These are phyloP conservation scores for Exutisphaerella laricina DNA, from an alignment of 2,329 filamentous ascomycete species.

Conservation along the genomic window DNA sequence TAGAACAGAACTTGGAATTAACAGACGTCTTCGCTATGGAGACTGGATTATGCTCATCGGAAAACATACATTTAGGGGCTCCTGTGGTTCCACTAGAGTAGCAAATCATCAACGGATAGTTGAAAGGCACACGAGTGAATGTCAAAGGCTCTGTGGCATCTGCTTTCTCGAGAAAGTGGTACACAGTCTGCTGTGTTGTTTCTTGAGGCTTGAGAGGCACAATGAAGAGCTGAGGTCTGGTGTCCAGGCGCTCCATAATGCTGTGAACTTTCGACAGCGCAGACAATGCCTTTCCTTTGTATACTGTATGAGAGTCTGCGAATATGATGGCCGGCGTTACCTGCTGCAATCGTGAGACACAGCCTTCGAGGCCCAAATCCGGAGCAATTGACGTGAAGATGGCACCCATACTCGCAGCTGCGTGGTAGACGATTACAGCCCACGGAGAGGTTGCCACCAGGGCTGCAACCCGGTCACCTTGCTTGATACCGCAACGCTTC, in stretches of 20 bases:
- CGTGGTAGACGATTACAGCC: constrained; percentile 40
- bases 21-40: too few species aligned
- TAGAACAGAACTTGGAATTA: too few species aligned
- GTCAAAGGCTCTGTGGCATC: constrained; percentile 29
- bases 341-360: constrained; percentile 38
- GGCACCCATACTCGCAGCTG: constrained; percentile 38
- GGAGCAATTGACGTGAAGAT: constrained; percentile 44
- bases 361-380: constrained; percentile 37
- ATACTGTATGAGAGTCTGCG: constrained; percentile 37
- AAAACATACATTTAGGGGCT: constrained; percentile 35
- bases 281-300: constrained; percentile 36
- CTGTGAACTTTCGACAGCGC: constrained; percentile 31
- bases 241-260: constrained; percentile 29
- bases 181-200: constrained; percentile 15
- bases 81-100: constrained; percentile 42
- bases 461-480: constrained; percentile 38
- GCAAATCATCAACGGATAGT: constrained; percentile 41
- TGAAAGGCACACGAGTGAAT: constrained; percentile 39
- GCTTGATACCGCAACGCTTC: constrained; percentile 34
- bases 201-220: constrained; percentile 22
- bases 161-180: constrained; percentile 33
- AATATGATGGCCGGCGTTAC: constrained; percentile 39
- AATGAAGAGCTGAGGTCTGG: constrained; percentile 26
- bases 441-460: constrained; percentile 41
- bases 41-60: too few species aligned